phyloP scores from a whole-genome alignment of 1,284 basidiomycete genomes.

The Gymnopus androsaceus region DNA sequence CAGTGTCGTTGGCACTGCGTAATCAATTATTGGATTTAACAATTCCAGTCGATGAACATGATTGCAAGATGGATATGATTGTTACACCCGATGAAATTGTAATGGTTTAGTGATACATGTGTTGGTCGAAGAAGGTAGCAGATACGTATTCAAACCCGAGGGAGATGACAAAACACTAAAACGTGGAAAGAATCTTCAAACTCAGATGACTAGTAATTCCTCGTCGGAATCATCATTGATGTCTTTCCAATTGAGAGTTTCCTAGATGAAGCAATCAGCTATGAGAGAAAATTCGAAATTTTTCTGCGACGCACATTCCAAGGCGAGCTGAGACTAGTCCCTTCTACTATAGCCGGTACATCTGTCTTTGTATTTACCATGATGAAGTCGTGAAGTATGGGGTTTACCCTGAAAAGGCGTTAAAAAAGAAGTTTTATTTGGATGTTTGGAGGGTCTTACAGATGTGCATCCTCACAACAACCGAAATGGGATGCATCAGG shows the following conservation, averaged over 20 bases:
- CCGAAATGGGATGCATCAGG: constrained; percentile 13
- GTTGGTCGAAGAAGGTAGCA: not conserved
- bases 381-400: constrained; percentile 12
- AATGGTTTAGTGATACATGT: not conserved
- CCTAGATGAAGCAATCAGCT: not conserved
- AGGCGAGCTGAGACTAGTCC: constrained; percentile 5
- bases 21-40: constrained; percentile 63
- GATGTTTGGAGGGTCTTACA: constrained; percentile 1
- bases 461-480: not conserved
- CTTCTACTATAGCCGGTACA: constrained; percentile 3
- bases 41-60: constrained; percentile 61
- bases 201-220: not conserved
- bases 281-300: not conserved
- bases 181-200: too few species aligned
- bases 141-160: too few species aligned
- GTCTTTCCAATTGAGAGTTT: not conserved
- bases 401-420: constrained; percentile 8
- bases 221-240: not conserved
- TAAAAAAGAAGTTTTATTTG: too few species aligned
- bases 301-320: constrained; percentile 11
- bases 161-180: too few species aligned
- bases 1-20: constrained; percentile 65
- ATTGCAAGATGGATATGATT: constrained; percentile 71
- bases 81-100: constrained; percentile 53
- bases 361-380: not conserved